phyloP scores from a whole-genome alignment of 2,329 filamentous ascomycete genomes.

The Bipolaris victoriae region DNA sequence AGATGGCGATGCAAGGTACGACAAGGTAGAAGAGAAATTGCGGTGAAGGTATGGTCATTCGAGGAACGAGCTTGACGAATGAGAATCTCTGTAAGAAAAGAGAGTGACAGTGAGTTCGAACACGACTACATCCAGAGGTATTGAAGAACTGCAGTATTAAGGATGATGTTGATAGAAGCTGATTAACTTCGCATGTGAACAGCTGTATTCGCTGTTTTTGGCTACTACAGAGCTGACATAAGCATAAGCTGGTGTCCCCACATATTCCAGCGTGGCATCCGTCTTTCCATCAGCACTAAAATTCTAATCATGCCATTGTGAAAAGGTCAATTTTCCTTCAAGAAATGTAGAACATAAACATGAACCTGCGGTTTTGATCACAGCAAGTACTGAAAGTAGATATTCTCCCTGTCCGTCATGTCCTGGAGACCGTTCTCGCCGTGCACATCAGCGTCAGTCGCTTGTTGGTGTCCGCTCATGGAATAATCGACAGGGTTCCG shows the following conservation, averaged over 20 bases:
- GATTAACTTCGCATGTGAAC: background rate
- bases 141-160: background rate
- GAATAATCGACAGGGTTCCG: constrained; percentile 27
- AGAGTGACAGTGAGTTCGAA: background rate
- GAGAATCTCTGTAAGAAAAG: no score
- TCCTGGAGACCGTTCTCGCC: constrained; percentile 33
- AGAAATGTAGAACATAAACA: background rate
- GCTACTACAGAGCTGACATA: background rate
- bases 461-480: constrained; percentile 25
- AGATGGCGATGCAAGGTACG: background rate
- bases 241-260: background rate
- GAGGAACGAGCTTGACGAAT: background rate
- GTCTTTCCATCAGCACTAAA: background rate
- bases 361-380: background rate
- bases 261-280: background rate
- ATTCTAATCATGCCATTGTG: no score
- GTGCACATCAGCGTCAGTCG: constrained; percentile 26
- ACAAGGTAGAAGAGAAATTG: constrained; percentile 4
- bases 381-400: constrained; percentile 32
- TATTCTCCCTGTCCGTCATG: constrained; percentile 31
- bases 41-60: constrained; percentile 7
- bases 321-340: background rate
- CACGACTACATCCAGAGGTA: background rate
- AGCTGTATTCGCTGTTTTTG: background rate
- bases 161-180: background rate